A percentile compares a stretch with the other conserved stretches of the same genome.
Evolutionary conservation across 805 yeast species (phyloP).

Genomic region (Brettanomyces anomalus): DNA sequence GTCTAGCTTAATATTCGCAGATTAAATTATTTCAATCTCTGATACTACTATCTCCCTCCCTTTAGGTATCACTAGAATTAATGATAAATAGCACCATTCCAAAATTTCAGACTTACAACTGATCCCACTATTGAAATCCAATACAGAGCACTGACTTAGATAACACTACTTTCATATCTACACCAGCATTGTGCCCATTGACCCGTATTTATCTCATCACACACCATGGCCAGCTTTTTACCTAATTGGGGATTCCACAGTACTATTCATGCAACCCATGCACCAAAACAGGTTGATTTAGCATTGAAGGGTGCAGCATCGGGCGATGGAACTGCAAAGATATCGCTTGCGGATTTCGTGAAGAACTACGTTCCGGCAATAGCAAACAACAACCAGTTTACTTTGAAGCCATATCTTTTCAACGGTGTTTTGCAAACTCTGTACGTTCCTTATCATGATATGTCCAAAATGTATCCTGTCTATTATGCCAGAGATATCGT

Average conservation of each 20-base stretch:
- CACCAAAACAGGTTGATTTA: constrained; percentile 17
- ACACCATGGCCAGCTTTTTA: constrained; percentile 5
- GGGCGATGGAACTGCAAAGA: constrained; percentile 8
- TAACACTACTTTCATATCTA: no score
- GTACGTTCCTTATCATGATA: constrained; percentile 36
- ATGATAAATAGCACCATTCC: no score
- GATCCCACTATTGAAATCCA: no score
- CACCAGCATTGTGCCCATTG: no score
- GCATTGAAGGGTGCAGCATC: constrained; percentile 11
- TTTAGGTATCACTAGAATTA: no score
- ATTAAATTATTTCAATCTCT: no score
- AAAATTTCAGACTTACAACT: no score
- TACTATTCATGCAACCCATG: constrained; percentile 19
- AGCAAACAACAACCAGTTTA: constrained; percentile 27
- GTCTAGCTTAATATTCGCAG: no score
- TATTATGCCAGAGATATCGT: constrained; percentile 37
- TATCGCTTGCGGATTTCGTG: constrained; percentile 28
- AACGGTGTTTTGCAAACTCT: constrained; percentile 44
- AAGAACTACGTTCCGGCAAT: constrained; percentile 32
- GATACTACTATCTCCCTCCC: no score
- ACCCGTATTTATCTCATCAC: neutral
- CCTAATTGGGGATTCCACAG: constrained; percentile 27
- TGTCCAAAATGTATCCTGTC: constrained; percentile 31
- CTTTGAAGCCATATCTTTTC: constrained; percentile 36
- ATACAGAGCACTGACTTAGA: no score